Percentiles rank a stretch among this genome's conserved stretches.
Evolutionary conservation across 305 asterid species (phyloP).

Genomic region (Rubia balearica): DNA sequence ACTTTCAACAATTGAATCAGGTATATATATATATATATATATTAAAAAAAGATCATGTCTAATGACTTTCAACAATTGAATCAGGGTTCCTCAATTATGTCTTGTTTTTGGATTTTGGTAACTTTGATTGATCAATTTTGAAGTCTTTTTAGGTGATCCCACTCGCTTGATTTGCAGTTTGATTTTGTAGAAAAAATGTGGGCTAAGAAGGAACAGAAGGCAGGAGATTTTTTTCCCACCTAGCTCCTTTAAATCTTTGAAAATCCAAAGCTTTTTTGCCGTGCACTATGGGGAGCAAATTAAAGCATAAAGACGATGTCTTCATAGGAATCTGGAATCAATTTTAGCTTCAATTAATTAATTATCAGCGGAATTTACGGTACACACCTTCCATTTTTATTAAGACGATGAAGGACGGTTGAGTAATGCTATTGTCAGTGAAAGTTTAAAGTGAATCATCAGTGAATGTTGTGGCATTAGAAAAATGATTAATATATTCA

Average conservation of each 20-base stretch:
- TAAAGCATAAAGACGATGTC: too few species aligned
- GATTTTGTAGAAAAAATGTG: conserved; percentile 19
- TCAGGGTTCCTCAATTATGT: neutral
- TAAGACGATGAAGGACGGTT: too few species aligned
- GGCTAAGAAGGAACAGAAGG: conserved; percentile 26
- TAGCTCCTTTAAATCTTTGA: too few species aligned
- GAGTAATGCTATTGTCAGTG: too few species aligned
- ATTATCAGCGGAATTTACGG: too few species aligned
- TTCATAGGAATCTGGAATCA: too few species aligned
- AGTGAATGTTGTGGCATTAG: too few species aligned
- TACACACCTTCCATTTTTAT: too few species aligned
- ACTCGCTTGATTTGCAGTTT: conserved; percentile 12
- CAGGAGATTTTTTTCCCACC: neutral
- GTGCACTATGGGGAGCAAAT: conserved; percentile 31
- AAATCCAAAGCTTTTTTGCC: conserved; percentile 21
- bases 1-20: neutral
- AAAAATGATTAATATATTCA: too few species aligned
- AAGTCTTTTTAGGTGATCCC: conserved; percentile 10
- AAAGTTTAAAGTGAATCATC: too few species aligned
- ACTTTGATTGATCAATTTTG: neutral
- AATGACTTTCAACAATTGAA: neutral
- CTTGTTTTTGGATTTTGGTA: neutral
- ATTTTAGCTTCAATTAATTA: too few species aligned
- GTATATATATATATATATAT: too few species aligned
- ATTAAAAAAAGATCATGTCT: neutral